Conservation (phyloP, 345 rosid species). For the Gossypium ekmanianum region DNA sequence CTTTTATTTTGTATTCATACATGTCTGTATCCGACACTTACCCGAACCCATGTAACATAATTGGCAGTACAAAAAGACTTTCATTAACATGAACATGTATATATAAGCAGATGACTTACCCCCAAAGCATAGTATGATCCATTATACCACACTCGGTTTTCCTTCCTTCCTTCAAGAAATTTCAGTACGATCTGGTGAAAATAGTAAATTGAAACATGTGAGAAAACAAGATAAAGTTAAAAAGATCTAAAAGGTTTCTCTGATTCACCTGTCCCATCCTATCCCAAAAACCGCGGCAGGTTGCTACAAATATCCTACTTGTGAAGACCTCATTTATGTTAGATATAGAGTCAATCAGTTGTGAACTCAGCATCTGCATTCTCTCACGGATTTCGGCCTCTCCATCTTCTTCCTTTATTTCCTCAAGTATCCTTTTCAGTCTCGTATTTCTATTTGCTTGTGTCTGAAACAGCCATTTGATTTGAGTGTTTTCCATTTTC, state of each 20-base stretch:
- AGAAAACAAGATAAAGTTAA: neutral
- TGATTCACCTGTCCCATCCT: constrained; percentile 78
- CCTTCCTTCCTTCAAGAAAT: constrained; percentile 95
- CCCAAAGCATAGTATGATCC: constrained; percentile 91
- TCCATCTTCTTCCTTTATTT: constrained; percentile 85
- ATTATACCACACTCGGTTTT: constrained; percentile 82
- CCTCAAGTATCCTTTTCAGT: constrained; percentile 82
- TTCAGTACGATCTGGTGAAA: constrained; percentile 60
- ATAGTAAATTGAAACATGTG: neutral
- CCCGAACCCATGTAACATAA: neutral
- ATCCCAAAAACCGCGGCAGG: constrained; percentile 90
- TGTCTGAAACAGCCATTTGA: constrained; percentile 38
- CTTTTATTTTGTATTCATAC: neutral
- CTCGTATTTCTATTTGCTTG: constrained; percentile 71
- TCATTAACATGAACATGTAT: neutral
- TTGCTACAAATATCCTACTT: constrained; percentile 72
- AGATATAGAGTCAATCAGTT: constrained; percentile 63
- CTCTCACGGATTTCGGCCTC: constrained; percentile 83
- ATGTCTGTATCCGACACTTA: neutral
- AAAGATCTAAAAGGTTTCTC: neutral
- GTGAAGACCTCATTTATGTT: constrained; percentile 78
- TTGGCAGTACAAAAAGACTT: neutral
- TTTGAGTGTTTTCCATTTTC: neutral
- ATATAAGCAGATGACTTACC: constrained; percentile 41
- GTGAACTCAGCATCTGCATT: constrained; percentile 72